Evolutionary conservation across 2,329 filamentous ascomycete genomes (phyloP), one percentile per base, ranked within the genome.

Genomic region (Diaporthe australafricana): DNA sequence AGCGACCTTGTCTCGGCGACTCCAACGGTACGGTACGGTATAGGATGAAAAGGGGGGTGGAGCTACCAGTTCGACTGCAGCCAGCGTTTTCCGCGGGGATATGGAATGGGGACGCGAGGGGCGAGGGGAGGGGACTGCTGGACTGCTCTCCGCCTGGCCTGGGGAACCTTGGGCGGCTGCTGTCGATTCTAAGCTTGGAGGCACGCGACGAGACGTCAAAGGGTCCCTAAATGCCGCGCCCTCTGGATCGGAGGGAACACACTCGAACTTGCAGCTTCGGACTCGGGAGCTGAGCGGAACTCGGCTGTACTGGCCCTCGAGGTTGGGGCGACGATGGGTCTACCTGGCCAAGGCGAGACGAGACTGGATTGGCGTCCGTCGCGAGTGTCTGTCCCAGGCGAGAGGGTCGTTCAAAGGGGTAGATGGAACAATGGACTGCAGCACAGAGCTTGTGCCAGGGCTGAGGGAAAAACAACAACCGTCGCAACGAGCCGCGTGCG

Each of bases 1-100:
- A 30, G 22, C 47, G 48, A 53, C 63, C 20, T 50, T 67, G 32
- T 67, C 66, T 56, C 38, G 66, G 48, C 66, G 40, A 14, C 66
- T 35, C 52, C 35, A 57, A 56, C 27, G 27, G 50, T 56, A 47
- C 66, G 48, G 66, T 56, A 42, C 66, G 42, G 56, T 40, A 30
- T n/a, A 25, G 38, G 60, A 14, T 38, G 42, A 30, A 17, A 38
- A 17, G 22, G n/a, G 60, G n/a, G 60, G 42, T 25, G 45, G 45
- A 20, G 45, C n/a, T 4, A 35, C 22, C 35, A 16, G 68, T 65
- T n/a, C 25, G 68, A 60, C 50, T 30, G 69, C n/a, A 52, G 62
- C 40, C 57, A 32, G 62, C 55, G 42, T 53, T 60, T 63, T 35
- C 14, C 27, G 35, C 30, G 53, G 30, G 67, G 55, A 32, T 32